Conservation (phyloP, 2,329 filamentous ascomycete genomes). For the Neonectria neomacrospora region DNA sequence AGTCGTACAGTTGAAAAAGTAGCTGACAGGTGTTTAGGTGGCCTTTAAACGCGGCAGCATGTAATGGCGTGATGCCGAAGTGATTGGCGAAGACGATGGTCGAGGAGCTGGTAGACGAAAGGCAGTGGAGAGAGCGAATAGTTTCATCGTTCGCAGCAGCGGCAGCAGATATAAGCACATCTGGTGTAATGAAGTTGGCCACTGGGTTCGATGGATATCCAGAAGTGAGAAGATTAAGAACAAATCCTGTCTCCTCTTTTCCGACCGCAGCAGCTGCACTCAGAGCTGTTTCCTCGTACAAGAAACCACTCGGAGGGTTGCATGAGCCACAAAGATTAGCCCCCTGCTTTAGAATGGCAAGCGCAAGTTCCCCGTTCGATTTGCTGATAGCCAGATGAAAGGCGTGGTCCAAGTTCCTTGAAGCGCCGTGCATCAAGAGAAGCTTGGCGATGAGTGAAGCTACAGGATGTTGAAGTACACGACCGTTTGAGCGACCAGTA, state of each 20-base stretch:
- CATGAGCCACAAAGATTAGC: background rate
- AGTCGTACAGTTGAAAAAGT: background rate
- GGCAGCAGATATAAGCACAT: slow-evolving; percentile 13
- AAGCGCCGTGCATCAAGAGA: background rate
- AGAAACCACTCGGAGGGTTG: background rate
- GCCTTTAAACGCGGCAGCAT: slow-evolving; percentile 9
- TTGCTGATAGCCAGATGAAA: slow-evolving; percentile 3
- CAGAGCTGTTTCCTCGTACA: slow-evolving; percentile 4
- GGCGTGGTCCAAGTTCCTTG: background rate
- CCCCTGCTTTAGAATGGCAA: background rate
- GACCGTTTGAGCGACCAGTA: no score
- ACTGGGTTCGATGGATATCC: background rate
- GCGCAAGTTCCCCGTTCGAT: background rate
- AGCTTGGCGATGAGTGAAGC: background rate
- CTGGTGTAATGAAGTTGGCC: background rate
- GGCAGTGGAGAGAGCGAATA: background rate
- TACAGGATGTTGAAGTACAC: no score
- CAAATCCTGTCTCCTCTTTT: background rate
- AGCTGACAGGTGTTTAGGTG: background rate
- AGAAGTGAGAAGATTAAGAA: background rate
- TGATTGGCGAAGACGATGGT: background rate
- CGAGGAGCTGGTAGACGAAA: background rate
- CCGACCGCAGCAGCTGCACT: slow-evolving; percentile 4
- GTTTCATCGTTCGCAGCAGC: background rate
- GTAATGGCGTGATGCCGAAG: slow-evolving; percentile 7